Conservation (phyloP, 192 early-diverging fungal species). For the Backusella macrospora region DNA sequence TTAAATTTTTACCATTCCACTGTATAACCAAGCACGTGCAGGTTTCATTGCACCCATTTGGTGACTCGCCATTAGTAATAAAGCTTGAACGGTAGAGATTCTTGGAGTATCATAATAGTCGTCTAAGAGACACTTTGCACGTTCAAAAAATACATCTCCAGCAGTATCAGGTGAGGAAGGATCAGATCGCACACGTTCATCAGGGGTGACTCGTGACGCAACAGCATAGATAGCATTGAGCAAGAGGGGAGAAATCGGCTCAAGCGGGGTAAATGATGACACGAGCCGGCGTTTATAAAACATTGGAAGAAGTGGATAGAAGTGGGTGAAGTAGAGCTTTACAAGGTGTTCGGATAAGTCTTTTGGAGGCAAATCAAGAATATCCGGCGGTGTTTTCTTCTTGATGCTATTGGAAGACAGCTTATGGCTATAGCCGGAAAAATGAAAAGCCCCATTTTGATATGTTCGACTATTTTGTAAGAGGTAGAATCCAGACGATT, state of each 20-base stretch:
- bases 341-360: constrained; percentile 65
- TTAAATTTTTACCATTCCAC: constrained; percentile 57
- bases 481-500: constrained; percentile 76
- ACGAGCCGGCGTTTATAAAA: constrained; percentile 60
- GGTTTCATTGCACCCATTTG: constrained; percentile 70
- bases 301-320: constrained; percentile 71
- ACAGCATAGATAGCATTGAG: constrained; percentile 57
- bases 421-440: constrained; percentile 39
- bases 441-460: constrained; percentile 46
- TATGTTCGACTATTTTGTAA: constrained; percentile 61
- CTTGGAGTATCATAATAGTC: constrained; percentile 64
- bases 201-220: constrained; percentile 50
- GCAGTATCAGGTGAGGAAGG: constrained; percentile 50
- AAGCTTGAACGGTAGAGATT: constrained; percentile 63
- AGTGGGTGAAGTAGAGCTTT: constrained; percentile 60
- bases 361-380: constrained; percentile 60
- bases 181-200: constrained; percentile 44
- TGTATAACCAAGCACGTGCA: constrained; percentile 72
- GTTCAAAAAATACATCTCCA: constrained; percentile 59
- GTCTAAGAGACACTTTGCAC: constrained; percentile 70
- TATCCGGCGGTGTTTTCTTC: constrained; percentile 33
- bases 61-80: constrained; percentile 68
- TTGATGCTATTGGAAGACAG: constrained; percentile 27
- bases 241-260: constrained; percentile 40
- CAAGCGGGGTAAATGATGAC: constrained; percentile 47